These are phyloP conservation scores for Exophiala sideris DNA, from an alignment of 2,329 filamentous ascomycete genomes.

Conservation along the genomic window DNA sequence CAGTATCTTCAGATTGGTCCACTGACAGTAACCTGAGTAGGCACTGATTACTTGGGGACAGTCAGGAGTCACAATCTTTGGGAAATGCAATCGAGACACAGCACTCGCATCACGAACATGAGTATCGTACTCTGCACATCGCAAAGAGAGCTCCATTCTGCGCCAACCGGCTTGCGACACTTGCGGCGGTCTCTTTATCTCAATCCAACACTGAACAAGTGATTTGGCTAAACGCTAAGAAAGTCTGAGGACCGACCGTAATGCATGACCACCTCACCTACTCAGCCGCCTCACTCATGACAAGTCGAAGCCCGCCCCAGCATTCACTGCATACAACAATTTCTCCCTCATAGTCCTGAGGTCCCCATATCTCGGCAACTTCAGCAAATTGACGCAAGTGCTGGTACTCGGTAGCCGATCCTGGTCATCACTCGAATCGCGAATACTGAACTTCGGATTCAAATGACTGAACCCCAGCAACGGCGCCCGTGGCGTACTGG, in stretches of 20 bases:
- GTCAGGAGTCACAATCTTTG: too few species aligned
- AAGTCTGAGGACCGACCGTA: background rate
- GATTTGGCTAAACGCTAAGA: background rate
- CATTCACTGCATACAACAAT: slow-evolving; percentile 82
- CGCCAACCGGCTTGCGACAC: too few species aligned
- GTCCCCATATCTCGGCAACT: slow-evolving; percentile 76
- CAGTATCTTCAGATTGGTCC: too few species aligned
- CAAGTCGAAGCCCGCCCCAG: slow-evolving; percentile 88
- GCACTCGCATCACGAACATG: too few species aligned
- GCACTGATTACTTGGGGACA: too few species aligned
- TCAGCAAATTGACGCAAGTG: slow-evolving; percentile 92
- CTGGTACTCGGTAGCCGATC: slow-evolving; percentile 83
- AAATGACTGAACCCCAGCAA: slow-evolving; percentile 84
- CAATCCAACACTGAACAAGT: too few species aligned
- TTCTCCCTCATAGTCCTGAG: slow-evolving; percentile 69
- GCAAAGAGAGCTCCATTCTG: too few species aligned
- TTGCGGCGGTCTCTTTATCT: too few species aligned
- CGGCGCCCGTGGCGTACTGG: slow-evolving; percentile 84
- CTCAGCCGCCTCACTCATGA: slow-evolving; percentile 11
- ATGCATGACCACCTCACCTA: background rate
- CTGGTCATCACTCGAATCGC: slow-evolving; percentile 75
- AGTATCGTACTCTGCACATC: too few species aligned
- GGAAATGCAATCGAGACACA: too few species aligned
- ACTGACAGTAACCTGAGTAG: too few species aligned
- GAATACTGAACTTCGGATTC: slow-evolving; percentile 81